phyloP scores from a whole-genome alignment of 305 asterid genomes.

The Fraxinus angustifolia region DNA sequence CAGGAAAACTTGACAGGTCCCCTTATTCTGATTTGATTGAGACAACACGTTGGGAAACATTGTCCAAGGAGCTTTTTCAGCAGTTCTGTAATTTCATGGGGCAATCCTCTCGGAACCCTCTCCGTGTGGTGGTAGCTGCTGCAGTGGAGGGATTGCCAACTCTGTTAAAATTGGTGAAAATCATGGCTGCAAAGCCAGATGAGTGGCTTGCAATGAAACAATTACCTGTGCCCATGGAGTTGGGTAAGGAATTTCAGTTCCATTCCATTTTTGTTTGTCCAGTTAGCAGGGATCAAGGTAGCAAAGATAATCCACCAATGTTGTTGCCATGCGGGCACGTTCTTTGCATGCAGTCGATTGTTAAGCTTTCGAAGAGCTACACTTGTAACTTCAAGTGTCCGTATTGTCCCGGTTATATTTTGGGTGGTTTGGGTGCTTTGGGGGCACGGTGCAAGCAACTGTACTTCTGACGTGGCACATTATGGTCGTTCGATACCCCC shows the following conservation, averaged over 20 bases:
- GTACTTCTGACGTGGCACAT: constrained; percentile 23
- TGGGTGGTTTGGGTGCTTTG: not conserved
- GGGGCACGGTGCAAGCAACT: constrained; percentile 43
- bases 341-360: constrained; percentile 48
- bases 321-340: constrained; percentile 57
- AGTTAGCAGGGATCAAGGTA: constrained; percentile 45
- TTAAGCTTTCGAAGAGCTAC: constrained; percentile 32
- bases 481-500: not conserved
- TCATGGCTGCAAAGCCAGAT: constrained; percentile 48
- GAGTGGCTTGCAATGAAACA: constrained; percentile 52
- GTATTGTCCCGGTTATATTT: constrained; percentile 34
- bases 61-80: constrained; percentile 33
- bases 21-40: constrained; percentile 43
- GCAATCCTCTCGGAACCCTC: constrained; percentile 44
- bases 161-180: constrained; percentile 41
- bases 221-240: constrained; percentile 48
- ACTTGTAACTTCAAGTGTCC: constrained; percentile 49
- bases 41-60: constrained; percentile 39
- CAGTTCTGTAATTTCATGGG: constrained; percentile 39
- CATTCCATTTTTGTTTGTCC: constrained; percentile 62
- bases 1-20: constrained; percentile 44
- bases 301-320: constrained; percentile 57
- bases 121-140: constrained; percentile 42
- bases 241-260: constrained; percentile 49
- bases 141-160: constrained; percentile 61